Base-by-base conservation (phyloP, 495 filamentous ascomycete genomes). In the Beverwykella pulmonaria region DNA sequence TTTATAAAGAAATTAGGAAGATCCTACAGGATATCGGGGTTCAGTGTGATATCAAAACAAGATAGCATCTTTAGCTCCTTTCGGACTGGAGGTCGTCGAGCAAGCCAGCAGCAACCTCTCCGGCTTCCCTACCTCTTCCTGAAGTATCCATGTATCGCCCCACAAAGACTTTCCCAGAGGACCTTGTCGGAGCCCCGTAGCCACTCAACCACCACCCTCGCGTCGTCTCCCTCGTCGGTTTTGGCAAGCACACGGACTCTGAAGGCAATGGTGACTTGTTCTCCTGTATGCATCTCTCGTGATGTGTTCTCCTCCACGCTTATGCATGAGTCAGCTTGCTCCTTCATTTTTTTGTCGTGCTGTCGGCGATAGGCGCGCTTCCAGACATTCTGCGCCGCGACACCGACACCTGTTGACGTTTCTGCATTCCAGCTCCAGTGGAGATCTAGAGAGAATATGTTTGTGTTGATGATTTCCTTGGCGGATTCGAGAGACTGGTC, bases 91-190 rank as follows among this genome's bases (percentile, higher is more conserved):
- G 30, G 30, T 34, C 30, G n/a, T n/a, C n/a, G n/a, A 34, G 5
- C 30, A 34, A 5, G 30, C 30, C 12, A 34, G 5, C 30, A 34
- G 5, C 12, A 34, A 4, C 12, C 30, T 34, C 30, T 34, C 30
- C 30, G 30, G 5, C 30, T 5, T 34, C 30, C 17, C 48, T 50
- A 50, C 48, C 48, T 27, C 55, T 63, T 27, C 14, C 36, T 23
- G 50, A 39, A 58, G 55, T 39, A 36, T n/a, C 47, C 46, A 57
- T 66, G 63, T 1, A 96, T 54, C 83, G 92, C 90, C 0, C 91
- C 93, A 61, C 87, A 89, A 64, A 98, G 90, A 72, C 92, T 96
- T 77, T 96, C 92, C 75, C 95, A 97, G 2, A 97, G 66, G 6
- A 87, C 84, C 4, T 81, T 77, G 58, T 98, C 91, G 8, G 76